Conservation (phyloP, 352 stramenopile species). For the Globisporangium echinulatum region DNA sequence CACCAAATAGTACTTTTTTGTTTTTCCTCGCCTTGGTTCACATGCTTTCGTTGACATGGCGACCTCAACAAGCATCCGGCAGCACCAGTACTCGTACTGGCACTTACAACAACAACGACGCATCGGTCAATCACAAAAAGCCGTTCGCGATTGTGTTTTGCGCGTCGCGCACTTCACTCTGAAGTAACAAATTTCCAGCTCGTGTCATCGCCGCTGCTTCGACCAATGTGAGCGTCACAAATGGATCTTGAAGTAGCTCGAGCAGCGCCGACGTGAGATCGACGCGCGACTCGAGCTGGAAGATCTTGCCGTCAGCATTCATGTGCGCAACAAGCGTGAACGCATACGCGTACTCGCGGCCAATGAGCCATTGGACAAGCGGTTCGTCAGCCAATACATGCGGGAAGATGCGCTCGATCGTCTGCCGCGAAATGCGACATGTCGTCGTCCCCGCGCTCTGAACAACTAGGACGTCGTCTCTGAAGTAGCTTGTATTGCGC, state of each 20-base stretch:
- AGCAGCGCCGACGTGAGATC: constrained; percentile 34
- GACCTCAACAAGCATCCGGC: no score
- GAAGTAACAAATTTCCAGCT: constrained; percentile 24
- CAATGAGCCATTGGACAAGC: constrained; percentile 37
- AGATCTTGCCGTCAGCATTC: constrained; percentile 25
- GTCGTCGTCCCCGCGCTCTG: constrained; percentile 25
- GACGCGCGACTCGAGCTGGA: constrained; percentile 38
- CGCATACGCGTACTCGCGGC: constrained; percentile 34
- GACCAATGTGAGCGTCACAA: constrained; percentile 25
- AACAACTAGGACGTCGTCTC: constrained; percentile 24
- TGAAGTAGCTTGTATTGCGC: constrained; percentile 5
- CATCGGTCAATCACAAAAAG: constrained; percentile 13
- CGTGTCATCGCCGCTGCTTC: constrained; percentile 27
- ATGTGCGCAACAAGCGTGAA: constrained; percentile 35
- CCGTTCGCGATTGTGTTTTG: constrained; percentile 32
- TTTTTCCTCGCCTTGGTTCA: no score
- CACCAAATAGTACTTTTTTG: no score
- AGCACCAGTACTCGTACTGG: no score
- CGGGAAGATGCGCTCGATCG: constrained; percentile 41
- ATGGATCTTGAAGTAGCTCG: constrained; percentile 24
- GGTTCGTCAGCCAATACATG: constrained; percentile 31
- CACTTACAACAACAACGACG: no score
- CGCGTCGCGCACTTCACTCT: constrained; percentile 24
- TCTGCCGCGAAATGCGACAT: constrained; percentile 30
- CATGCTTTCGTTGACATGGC: no score